phyloP scores from a whole-genome alignment of 225 moss, liverwort and hornwort species.

The Bryoerythrophyllum caledonicum region DNA sequence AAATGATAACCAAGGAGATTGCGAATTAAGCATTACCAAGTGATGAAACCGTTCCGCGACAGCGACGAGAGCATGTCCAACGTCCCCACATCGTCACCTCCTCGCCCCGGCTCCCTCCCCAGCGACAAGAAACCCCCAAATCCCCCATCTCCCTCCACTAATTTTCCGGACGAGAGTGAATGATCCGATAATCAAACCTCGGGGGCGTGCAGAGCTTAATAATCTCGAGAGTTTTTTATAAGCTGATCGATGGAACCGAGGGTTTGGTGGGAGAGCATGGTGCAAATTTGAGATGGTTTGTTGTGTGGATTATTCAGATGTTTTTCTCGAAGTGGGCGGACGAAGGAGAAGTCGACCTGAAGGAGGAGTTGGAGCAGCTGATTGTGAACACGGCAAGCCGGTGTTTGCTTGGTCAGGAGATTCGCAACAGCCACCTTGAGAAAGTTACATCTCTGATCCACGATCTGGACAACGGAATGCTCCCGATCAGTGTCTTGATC shows the following conservation, averaged over 20 bases:
- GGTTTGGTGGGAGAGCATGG: too few relatives aligned
- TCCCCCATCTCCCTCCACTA: conserved; percentile 39
- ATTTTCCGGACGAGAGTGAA: too few relatives aligned
- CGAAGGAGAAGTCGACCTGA: conserved; percentile 83
- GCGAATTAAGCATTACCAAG: conserved; percentile 28
- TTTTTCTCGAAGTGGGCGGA: conserved; percentile 81
- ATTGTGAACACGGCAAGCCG: conserved; percentile 92
- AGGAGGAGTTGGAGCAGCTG: conserved; percentile 75
- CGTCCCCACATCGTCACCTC: conserved; percentile 12
- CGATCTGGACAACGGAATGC: conserved; percentile 96
- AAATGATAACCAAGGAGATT: too few relatives aligned
- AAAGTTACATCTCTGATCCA: conserved; percentile 84
- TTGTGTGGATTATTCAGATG: conserved; percentile 57
- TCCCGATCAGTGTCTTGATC: conserved; percentile 79
- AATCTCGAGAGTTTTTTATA: too few relatives aligned
- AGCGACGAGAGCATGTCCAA: conserved; percentile 32
- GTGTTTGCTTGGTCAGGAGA: conserved; percentile 89
- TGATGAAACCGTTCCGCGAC: conserved; percentile 34
- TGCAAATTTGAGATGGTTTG: too few relatives aligned
- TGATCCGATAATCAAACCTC: too few relatives aligned
- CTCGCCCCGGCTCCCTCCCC: conserved; percentile 25
- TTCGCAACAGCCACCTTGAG: conserved; percentile 81
- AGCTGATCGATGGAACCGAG: too few relatives aligned
- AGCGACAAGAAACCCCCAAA: conserved; percentile 33
- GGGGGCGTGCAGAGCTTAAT: too few relatives aligned